Base-by-base conservation (phyloP, 257 asterid species). In the Solanum sitiens region DNA sequence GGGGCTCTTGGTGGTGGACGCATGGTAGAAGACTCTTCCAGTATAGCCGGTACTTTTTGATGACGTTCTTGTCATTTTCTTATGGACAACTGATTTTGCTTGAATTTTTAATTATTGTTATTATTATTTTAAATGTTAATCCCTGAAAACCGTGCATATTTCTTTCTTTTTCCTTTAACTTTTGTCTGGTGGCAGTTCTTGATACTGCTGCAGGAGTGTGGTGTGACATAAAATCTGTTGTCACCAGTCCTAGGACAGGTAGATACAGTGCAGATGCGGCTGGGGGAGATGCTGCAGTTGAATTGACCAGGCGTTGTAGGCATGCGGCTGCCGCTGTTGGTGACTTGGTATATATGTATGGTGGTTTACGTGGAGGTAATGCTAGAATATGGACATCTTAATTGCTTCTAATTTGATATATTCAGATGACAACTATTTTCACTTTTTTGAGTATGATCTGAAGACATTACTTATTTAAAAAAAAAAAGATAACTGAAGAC, bases 1-100 rank as follows among this genome's bases (percentile, higher is more conserved):
- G 99, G 99, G 83, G 98, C 99, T 87, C 99, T 96, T 91, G 99
- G 99, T 76, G 99, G 99, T 23, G 99, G 99, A 76, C 96, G 99
- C 91, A 96, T 96, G 99, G 99, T 96, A 50, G 99, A 97, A 90
- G 99, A 97, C 92, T 97, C 98, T 83, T 97, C 99, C 85, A 97
- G 99, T 87, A 94, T 97, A 25, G 99, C 99, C 70, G 99, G 99
- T 96, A 94, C 15, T 42, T 33, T 72, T 77, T 25, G 25, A 45
- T 72, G 79, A 21, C 42, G 32, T 21, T 72, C 76, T 86, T 30
- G 21, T 72, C 39, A 71, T 21, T 32, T 47, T 37, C 67, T 44
- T 30, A 79, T 2, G 40, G 40, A 47, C 85, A 47, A 44, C 27
- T 45, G 85, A 79, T 79, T 45, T 79, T 79, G 10, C 42, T 47